Percentiles rank a stretch among this genome's conserved stretches.
Conservation (phyloP, 495 filamentous ascomycete genomes). For the Venustampulla echinocandica region DNA sequence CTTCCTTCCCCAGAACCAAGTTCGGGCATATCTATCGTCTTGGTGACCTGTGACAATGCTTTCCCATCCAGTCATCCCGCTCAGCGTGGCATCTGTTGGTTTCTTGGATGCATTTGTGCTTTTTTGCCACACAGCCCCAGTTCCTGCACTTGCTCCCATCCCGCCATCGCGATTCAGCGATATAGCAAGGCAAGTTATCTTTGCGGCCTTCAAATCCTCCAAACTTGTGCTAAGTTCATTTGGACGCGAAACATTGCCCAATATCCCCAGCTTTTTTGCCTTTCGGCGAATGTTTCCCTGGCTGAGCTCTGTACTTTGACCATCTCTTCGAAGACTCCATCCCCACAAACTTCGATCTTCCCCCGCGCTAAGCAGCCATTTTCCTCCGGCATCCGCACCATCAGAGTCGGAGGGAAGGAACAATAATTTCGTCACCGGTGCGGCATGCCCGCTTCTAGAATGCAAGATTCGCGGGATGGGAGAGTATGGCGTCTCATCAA, state of each 20-base stretch:
- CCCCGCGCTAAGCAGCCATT: slow-evolving; percentile 90
- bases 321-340: slow-evolving; percentile 88
- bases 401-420: slow-evolving; percentile 83
- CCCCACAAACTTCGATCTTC: slow-evolving; percentile 87
- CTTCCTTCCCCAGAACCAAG: slow-evolving; percentile 97
- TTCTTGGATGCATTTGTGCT: slow-evolving; percentile 46
- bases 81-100: slow-evolving; percentile 47
- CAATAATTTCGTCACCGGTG: slow-evolving; percentile 64
- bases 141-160: slow-evolving; percentile 67
- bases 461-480: slow-evolving; percentile 78
- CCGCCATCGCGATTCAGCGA: slow-evolving; percentile 90
- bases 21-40: slow-evolving; percentile 73
- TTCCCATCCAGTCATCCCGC: slow-evolving; percentile 83
- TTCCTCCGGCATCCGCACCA: slow-evolving; percentile 76
- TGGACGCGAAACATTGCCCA: slow-evolving; percentile 37
- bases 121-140: slow-evolving; percentile 69
- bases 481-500: slow-evolving; percentile 79
- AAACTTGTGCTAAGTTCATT: slow-evolving; percentile 48
- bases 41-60: slow-evolving; percentile 92
- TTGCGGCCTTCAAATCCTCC: slow-evolving; percentile 76
- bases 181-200: slow-evolving; percentile 82
- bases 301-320: slow-evolving; percentile 86
- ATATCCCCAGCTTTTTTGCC: slow-evolving; percentile 69
- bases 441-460: slow-evolving; percentile 77
- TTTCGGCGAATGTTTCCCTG: slow-evolving; percentile 78